These are phyloP conservation scores for Pseudonitzschia delicatissima DNA, from an alignment of 108 stramenopile genomes.

Conservation along the genomic window DNA sequence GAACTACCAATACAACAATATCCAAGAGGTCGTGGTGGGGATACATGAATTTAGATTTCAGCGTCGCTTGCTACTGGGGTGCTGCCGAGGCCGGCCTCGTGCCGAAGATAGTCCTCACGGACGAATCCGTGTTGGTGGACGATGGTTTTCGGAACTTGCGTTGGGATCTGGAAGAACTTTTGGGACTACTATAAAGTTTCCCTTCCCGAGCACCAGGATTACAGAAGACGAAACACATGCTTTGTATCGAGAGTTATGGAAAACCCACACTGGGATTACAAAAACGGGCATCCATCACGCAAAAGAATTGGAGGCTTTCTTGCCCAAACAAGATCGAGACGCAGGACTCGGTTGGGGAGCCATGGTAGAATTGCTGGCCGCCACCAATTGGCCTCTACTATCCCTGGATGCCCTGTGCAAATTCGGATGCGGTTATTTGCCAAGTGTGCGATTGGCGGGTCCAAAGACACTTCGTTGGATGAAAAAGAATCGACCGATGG, in stretches of 20 bases:
- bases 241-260: constrained; percentile 6
- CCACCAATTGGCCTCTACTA: constrained; percentile 2
- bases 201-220: not conserved
- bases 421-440: constrained; percentile 16
- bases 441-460: not conserved
- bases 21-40: constrained; percentile 29
- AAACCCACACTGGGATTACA: constrained; percentile 2
- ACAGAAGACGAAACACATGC: not conserved
- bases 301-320: not conserved
- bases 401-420: not conserved
- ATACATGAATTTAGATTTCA: constrained; percentile 30
- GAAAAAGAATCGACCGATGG: not conserved
- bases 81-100: constrained; percentile 14
- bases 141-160: constrained; percentile 12
- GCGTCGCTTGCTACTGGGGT: constrained; percentile 25
- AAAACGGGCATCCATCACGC: not conserved
- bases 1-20: not conserved
- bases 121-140: not conserved
- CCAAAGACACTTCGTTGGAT: not conserved
- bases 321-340: constrained; percentile 20
- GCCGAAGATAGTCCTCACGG: not conserved
- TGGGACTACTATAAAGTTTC: not conserved
- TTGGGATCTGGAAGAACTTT: constrained; percentile 13
- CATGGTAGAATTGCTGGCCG: constrained; percentile 21
- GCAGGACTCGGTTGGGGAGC: constrained; percentile 17